These are phyloP conservation scores for Phialophora tarda DNA, from an alignment of 2,329 filamentous ascomycete species.

Conservation along the genomic window DNA sequence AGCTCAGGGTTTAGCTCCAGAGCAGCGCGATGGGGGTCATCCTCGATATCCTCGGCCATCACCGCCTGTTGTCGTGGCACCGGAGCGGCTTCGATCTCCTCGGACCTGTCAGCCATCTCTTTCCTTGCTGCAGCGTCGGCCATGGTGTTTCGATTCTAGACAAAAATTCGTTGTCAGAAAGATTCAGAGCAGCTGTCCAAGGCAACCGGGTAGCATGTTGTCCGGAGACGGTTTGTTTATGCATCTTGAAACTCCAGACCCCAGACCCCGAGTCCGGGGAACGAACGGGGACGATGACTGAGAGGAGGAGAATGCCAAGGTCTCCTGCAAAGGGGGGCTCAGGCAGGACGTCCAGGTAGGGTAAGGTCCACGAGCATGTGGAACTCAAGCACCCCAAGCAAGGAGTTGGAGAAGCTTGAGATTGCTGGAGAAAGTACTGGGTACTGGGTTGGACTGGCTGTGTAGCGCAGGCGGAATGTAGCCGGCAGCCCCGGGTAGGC, in stretches of 20 bases:
- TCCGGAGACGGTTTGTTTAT: constrained; percentile 10
- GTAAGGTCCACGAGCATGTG: neutral
- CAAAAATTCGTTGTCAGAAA: neutral
- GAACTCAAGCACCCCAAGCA: constrained; percentile 1
- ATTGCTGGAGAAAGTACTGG: neutral
- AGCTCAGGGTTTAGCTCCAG: constrained; percentile 26
- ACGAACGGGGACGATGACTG: constrained; percentile 10
- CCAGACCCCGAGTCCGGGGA: constrained; percentile 17
- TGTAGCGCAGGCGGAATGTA: neutral
- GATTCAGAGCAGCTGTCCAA: neutral
- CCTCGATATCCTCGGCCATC: constrained; percentile 14
- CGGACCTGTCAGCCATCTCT: constrained; percentile 14
- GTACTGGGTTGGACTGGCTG: no score
- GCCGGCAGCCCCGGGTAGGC: no score
- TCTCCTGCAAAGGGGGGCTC: neutral
- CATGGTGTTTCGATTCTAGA: constrained; percentile 3
- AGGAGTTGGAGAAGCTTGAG: neutral
- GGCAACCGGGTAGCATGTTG: constrained; percentile 1
- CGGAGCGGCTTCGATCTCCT: constrained; percentile 12
- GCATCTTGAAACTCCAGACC: constrained; percentile 19
- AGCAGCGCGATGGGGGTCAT: constrained; percentile 30
- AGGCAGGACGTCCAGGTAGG: neutral
- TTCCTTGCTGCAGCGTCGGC: constrained; percentile 10
- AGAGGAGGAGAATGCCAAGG: constrained; percentile 8
- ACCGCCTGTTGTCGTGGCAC: neutral